Evolutionary conservation across 495 filamentous ascomycete species (phyloP).

Genomic region (Aspergillus haitiensis): DNA sequence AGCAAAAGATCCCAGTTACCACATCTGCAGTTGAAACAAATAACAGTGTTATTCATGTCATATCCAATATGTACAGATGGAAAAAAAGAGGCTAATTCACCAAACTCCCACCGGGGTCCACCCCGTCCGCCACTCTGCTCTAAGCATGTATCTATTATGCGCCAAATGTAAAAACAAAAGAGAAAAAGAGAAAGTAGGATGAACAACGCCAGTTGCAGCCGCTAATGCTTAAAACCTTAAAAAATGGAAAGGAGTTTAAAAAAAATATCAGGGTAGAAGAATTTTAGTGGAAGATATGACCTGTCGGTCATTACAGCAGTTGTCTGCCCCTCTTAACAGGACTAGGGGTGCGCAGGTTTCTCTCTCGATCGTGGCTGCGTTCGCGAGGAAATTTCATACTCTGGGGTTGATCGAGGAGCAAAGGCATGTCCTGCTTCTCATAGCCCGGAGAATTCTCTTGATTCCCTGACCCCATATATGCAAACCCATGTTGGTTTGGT

Average conservation of each 20-base stretch:
- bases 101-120: background rate
- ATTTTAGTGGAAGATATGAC: background rate
- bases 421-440: constrained; percentile 31
- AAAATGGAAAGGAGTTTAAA: background rate
- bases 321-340: constrained; percentile 38
- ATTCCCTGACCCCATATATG: constrained; percentile 30
- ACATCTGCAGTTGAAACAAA: too few relatives aligned
- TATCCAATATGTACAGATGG: background rate
- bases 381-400: constrained; percentile 36
- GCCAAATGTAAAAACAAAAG: constrained; percentile 3
- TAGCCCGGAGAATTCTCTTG: constrained; percentile 19
- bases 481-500: constrained; percentile 27
- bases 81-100: background rate
- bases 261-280: background rate
- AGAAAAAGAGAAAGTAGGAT: constrained; percentile 2
- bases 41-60: too few relatives aligned
- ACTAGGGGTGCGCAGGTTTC: constrained; percentile 41
- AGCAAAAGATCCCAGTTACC: too few relatives aligned
- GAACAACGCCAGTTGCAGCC: constrained; percentile 17
- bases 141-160: background rate
- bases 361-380: constrained; percentile 39
- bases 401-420: constrained; percentile 41
- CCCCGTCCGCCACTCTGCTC: background rate
- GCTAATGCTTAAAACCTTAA: constrained; percentile 17
- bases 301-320: constrained; percentile 21